Base-by-base conservation (phyloP, 345 rosid genomes). In the Orychophragmus violaceus region DNA sequence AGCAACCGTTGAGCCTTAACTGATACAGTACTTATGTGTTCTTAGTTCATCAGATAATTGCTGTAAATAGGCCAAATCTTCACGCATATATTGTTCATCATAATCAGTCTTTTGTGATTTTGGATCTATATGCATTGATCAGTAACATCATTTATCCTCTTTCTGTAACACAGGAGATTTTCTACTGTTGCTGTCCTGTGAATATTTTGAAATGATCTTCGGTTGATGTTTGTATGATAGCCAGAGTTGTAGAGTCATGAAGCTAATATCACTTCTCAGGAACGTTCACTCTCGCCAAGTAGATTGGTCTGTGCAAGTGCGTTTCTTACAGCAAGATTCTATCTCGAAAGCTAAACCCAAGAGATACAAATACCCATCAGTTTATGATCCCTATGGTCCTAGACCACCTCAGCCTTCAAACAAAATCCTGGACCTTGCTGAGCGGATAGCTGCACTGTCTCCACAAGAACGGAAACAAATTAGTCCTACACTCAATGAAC, bases 331-430 rank as follows among this genome's bases (percentile, higher is more conserved):
- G 59, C 76, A 70, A 65, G 72, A 70, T 28, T 76, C 70, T 51
- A 59, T 70, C 1, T 22, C 59, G 11, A 68, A 62, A 22, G 17
- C 69, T 35, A 65, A 51, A 53, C 72, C 79, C 9, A 70, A 50
- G 52, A 76, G 36, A 54, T 70, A 70, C 76, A 65, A 70, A 14
- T 76, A 76, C 29, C 79, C 79, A 2, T 17, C 60, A 17, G 58
- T 70, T 30, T 76, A 76, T 45, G 72, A 76, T 35, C 76, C 79
- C 2, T 76, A 76, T 37, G 76, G 79, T 45, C 72, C 72, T 19
- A 64, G 76, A 70, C 79, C 76, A 70, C 79, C 76, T 3, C 25
- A 61, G 10, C 76, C 79, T 19, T 70, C 72, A 53, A 54, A 6
- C 62, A 76, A 76, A 61, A 59, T 76, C 8, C 5, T 70, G 50